phyloP scores from a whole-genome alignment of 768 basidiomycete genomes.

The Suillus sp. region DNA sequence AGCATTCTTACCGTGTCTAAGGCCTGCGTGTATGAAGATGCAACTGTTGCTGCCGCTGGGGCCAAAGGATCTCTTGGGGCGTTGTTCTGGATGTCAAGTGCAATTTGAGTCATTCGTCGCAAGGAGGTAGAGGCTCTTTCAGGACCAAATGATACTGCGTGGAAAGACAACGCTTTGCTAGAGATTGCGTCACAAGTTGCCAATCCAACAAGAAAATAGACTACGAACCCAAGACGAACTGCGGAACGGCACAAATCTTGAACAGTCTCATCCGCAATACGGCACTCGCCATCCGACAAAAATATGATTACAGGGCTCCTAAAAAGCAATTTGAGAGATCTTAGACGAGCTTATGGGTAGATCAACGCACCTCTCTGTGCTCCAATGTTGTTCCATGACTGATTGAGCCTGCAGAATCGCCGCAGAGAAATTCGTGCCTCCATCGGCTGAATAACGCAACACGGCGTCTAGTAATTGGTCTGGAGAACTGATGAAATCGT shows the following conservation, averaged over 20 bases:
- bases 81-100: conserved; percentile 46
- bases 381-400: conserved; percentile 51
- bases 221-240: conserved; percentile 45
- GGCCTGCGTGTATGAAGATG: conserved; percentile 52
- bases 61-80: conserved; percentile 43
- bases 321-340: not conserved
- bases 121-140: conserved; percentile 30
- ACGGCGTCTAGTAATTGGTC: conserved; percentile 44
- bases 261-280: conserved; percentile 38
- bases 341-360: not conserved
- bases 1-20: conserved; percentile 48
- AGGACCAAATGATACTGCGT: conserved; percentile 58
- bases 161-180: conserved; percentile 60
- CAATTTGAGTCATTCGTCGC: conserved; percentile 55
- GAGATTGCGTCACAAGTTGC: conserved; percentile 3
- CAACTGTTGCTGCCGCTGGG: conserved; percentile 34
- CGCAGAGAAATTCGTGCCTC: conserved; percentile 46
- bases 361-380: conserved; percentile 44
- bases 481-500: conserved; percentile 50
- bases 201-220: not conserved
- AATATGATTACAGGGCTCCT: conserved; percentile 54
- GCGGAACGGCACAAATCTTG: conserved; percentile 46
- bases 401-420: conserved; percentile 41
- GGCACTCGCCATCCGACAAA: conserved; percentile 55
- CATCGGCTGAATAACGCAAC: conserved; percentile 31